phyloP scores from a whole-genome alignment of 139 green algal genomes.

The Asterochloris erici region DNA sequence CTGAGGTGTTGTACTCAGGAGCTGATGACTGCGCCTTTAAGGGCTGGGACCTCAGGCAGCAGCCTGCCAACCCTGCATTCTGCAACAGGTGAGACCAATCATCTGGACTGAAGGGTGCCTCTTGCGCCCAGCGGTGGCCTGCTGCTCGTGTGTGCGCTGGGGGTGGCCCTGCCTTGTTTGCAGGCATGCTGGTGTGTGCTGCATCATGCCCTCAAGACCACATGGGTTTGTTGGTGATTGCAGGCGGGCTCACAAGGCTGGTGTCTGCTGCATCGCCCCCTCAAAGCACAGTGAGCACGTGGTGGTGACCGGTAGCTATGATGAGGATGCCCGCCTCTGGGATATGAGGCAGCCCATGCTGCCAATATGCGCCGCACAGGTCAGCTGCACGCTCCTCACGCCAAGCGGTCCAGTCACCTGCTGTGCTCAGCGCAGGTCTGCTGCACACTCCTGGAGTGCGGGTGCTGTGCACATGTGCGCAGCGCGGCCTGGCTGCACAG shows the following conservation, averaged over 20 bases:
- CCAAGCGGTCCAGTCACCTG: background rate
- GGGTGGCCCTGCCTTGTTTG: too few species aligned
- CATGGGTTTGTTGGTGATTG: background rate
- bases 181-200: too few species aligned
- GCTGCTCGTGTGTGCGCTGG: too few species aligned
- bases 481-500: background rate
- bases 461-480: background rate
- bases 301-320: slow-evolving; percentile 81
- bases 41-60: slow-evolving; percentile 20
- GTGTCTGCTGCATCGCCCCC: slow-evolving; percentile 76
- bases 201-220: too few species aligned
- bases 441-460: background rate
- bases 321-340: slow-evolving; percentile 82
- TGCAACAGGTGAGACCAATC: slow-evolving; percentile 19
- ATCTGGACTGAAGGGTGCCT: background rate
- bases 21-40: slow-evolving; percentile 20
- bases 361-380: background rate
- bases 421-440: background rate
- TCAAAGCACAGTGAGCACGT: slow-evolving; percentile 44
- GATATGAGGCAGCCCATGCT: slow-evolving; percentile 31
- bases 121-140: background rate
- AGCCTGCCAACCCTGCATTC: background rate
- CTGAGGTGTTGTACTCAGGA: slow-evolving; percentile 10
- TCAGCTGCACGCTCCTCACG: background rate
- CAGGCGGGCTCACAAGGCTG: slow-evolving; percentile 58